phyloP scores from a whole-genome alignment of 225 moss, liverwort and hornwort species.

The Climacium dendroides region DNA sequence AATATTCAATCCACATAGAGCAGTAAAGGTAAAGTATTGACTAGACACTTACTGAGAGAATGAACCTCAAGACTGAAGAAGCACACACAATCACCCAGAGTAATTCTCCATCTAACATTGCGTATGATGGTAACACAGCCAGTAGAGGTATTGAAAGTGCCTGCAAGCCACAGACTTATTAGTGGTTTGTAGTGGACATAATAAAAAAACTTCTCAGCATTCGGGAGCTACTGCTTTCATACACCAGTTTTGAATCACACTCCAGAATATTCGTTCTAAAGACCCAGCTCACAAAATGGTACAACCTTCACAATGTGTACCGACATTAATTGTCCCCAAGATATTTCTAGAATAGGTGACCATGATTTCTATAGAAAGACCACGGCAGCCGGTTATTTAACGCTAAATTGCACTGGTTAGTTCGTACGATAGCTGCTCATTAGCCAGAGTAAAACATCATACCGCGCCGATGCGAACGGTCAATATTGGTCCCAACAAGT shows the following conservation, averaged over 20 bases:
- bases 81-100: constrained; percentile 13
- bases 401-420: background rate
- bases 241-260: background rate
- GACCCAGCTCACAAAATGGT: background rate
- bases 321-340: too few relatives aligned
- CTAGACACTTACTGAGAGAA: constrained; percentile 2
- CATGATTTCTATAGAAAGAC: background rate
- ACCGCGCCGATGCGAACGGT: constrained; percentile 16
- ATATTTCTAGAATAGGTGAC: background rate
- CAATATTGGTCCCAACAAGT: constrained; percentile 13
- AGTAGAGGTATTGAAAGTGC: constrained; percentile 23
- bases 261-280: background rate
- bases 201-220: background rate
- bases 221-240: background rate
- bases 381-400: background rate
- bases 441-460: background rate
- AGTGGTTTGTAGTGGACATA: background rate
- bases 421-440: background rate
- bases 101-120: background rate
- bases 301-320: too few relatives aligned
- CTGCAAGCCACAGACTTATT: background rate
- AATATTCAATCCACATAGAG: background rate
- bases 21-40: background rate
- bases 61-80: constrained; percentile 10
- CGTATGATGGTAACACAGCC: background rate